Evolutionary conservation across 768 basidiomycete species (phyloP).

Genomic region (Phylloporus sp.): DNA sequence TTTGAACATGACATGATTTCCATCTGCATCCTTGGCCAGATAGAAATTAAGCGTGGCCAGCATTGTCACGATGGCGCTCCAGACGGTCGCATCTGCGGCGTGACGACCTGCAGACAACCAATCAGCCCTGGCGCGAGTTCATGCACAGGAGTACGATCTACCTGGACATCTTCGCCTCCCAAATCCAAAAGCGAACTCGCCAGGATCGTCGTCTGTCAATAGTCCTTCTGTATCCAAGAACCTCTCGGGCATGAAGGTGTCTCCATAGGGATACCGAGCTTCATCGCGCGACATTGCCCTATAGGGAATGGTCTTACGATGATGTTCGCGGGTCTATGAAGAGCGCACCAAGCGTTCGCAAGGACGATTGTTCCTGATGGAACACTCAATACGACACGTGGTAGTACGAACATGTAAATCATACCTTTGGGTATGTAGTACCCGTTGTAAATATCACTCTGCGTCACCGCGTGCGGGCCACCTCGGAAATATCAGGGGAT

Average conservation of each 20-base stretch:
- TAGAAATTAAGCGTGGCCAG: constrained; percentile 19
- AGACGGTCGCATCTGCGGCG: constrained; percentile 1
- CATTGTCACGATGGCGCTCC: constrained; percentile 16
- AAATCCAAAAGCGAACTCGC: constrained; percentile 18
- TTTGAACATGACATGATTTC: constrained; percentile 3
- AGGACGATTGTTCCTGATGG: constrained; percentile 10
- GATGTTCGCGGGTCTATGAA: background rate
- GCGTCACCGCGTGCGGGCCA: constrained; percentile 22
- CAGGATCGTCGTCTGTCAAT: constrained; percentile 7
- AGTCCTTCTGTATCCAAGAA: constrained; percentile 7
- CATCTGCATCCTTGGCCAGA: constrained; percentile 8
- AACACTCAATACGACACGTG: background rate
- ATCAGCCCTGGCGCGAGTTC: no score
- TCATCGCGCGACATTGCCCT: constrained; percentile 21
- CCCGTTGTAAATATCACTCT: constrained; percentile 39
- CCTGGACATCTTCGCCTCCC: constrained; percentile 16
- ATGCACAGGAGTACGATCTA: background rate
- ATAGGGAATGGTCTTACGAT: no score
- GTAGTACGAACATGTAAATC: background rate
- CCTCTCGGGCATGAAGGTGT: constrained; percentile 12
- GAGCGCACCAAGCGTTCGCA: constrained; percentile 11
- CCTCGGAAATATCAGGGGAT: background rate
- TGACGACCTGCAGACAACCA: constrained; percentile 8
- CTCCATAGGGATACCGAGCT: constrained; percentile 13
- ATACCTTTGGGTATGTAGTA: constrained; percentile 49